Evolutionary conservation across 1,284 basidiomycete genomes (phyloP).

Genomic region (Macrocybe sp.): DNA sequence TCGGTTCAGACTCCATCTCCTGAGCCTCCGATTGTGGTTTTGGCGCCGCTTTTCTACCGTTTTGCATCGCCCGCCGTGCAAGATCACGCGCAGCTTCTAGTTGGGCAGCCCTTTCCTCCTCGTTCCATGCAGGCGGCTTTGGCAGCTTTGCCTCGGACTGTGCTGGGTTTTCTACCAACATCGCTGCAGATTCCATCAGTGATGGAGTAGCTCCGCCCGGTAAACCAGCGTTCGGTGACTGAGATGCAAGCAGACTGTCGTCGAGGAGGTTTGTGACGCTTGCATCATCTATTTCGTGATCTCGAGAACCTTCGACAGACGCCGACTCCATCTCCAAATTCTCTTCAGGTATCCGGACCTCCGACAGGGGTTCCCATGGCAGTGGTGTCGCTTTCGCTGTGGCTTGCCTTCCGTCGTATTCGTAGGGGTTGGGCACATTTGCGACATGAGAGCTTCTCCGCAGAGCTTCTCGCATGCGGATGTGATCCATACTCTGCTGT

Average conservation of each 20-base stretch:
- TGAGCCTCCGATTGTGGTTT: no score
- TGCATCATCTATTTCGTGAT: no score
- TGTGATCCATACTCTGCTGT: conserved; percentile 19
- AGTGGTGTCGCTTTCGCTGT: no score
- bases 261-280: not conserved
- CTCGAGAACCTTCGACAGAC: no score
- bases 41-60: no score
- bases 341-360: no score
- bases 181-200: no score
- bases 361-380: no score
- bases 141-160: not conserved
- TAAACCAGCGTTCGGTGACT: conserved; percentile 8
- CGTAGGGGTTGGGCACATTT: conserved; percentile 23
- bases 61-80: not conserved
- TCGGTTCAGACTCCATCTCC: no score
- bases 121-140: no score
- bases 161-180: not conserved
- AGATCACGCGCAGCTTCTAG: conserved; percentile 3
- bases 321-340: no score
- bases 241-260: not conserved
- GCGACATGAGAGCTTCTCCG: conserved; percentile 19
- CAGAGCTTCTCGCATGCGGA: conserved; percentile 26
- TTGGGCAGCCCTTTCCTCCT: not conserved
- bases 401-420: conserved; percentile 5
- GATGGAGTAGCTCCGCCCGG: not conserved